phyloP scores from a whole-genome alignment of 2,329 filamentous ascomycete genomes.

The Botrytis galanthina region DNA sequence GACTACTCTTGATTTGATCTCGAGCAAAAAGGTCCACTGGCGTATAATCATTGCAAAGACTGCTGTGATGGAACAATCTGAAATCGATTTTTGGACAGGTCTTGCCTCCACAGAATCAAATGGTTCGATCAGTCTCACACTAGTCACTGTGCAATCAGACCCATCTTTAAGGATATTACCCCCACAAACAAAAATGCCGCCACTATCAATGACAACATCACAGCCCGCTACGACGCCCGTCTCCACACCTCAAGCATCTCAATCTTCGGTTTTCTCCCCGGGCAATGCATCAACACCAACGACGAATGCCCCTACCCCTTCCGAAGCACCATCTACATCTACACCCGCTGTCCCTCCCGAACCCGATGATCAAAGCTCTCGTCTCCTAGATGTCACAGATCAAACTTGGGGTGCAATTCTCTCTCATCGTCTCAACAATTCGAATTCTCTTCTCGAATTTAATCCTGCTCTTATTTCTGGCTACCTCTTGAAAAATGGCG shows the following conservation, averaged over 20 bases:
- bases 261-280: conserved; percentile 55
- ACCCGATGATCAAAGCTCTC: conserved; percentile 63
- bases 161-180: conserved; percentile 64
- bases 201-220: conserved; percentile 45
- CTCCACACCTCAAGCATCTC: conserved; percentile 58
- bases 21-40: conserved; percentile 70
- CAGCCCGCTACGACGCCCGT: conserved; percentile 56
- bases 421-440: conserved; percentile 62
- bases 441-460: conserved; percentile 52
- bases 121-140: conserved; percentile 52
- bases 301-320: conserved; percentile 36
- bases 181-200: conserved; percentile 48
- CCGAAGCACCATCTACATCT: conserved; percentile 43
- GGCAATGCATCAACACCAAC: conserved; percentile 46
- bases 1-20: conserved; percentile 71
- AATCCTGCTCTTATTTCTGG: conserved; percentile 60
- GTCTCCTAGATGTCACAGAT: conserved; percentile 70
- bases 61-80: conserved; percentile 64
- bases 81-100: conserved; percentile 59
- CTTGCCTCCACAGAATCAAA: conserved; percentile 53
- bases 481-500: conserved; percentile 64
- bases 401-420: conserved; percentile 74
- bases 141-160: conserved; percentile 63
- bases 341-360: conserved; percentile 46
- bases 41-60: conserved; percentile 72